A percentile compares a stretch with the other conserved stretches of the same genome.
Conservation (phyloP, 805 yeast species). For the Saccharomycopsis babjevae region DNA sequence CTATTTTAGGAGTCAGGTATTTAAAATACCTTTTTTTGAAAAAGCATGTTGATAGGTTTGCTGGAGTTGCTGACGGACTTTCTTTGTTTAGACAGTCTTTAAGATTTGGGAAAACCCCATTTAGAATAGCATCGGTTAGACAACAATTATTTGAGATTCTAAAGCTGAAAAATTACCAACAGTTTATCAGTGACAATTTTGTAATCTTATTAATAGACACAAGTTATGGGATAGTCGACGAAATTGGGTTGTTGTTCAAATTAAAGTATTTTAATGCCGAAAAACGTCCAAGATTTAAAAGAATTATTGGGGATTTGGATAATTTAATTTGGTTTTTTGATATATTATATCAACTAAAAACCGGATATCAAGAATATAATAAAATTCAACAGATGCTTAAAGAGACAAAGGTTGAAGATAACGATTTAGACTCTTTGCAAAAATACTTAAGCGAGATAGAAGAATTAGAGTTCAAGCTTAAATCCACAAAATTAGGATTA, state of each 20-base stretch:
- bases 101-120: slow-evolving; percentile 18
- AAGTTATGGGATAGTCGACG: slow-evolving; percentile 18
- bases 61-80: slow-evolving; percentile 11
- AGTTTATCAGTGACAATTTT: slow-evolving; percentile 6
- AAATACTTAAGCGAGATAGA: slow-evolving; percentile 3
- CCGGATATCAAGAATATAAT: not conserved
- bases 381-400: not conserved
- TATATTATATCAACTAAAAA: slow-evolving; percentile 13
- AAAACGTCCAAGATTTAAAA: slow-evolving; percentile 5
- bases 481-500: not conserved
- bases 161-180: not conserved
- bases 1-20: not conserved
- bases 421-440: slow-evolving; percentile 1
- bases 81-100: slow-evolving; percentile 17
- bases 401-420: not conserved
- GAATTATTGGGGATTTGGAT: slow-evolving; percentile 7
- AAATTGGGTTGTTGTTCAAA: slow-evolving; percentile 16
- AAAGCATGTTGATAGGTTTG: slow-evolving; percentile 7
- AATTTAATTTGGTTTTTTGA: slow-evolving; percentile 16
- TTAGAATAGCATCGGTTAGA: slow-evolving; percentile 1
- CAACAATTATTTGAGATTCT: not conserved
- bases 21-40: slow-evolving; percentile 5
- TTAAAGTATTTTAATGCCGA: slow-evolving; percentile 3
- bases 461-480: not conserved
- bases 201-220: slow-evolving; percentile 11